Conservation (phyloP, 75 land plant genomes). For the Adiantum capillusveneris region DNA sequence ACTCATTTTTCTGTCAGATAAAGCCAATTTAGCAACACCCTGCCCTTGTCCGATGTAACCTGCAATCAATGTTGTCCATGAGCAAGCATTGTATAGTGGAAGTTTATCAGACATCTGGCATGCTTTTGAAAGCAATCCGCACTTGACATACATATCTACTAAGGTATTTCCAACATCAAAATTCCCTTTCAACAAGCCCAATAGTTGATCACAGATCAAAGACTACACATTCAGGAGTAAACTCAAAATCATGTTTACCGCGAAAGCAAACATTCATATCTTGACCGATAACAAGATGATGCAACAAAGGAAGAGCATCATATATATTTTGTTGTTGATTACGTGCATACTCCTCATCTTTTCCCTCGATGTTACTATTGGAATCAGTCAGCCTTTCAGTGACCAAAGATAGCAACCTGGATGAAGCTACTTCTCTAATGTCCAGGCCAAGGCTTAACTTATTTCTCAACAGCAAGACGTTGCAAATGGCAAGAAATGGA, state of each 20-base stretch:
- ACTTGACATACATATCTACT: slow-evolving; percentile 47
- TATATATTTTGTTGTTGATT: slow-evolving; percentile 88
- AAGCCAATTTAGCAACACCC: no score
- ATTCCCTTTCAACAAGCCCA: slow-evolving; percentile 4
- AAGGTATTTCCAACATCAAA: slow-evolving; percentile 14
- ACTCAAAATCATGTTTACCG: background rate
- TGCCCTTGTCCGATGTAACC: slow-evolving; percentile 42
- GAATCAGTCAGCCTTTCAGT: slow-evolving; percentile 83
- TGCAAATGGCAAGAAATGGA: no score
- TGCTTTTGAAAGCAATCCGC: slow-evolving; percentile 39
- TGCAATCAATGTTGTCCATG: slow-evolving; percentile 70
- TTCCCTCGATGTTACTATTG: slow-evolving; percentile 56
- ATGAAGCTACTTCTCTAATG: slow-evolving; percentile 49
- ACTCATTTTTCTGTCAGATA: no score
- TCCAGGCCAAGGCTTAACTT: slow-evolving; percentile 54
- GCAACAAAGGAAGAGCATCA: slow-evolving; percentile 84
- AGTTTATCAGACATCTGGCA: slow-evolving; percentile 49
- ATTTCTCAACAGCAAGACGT: slow-evolving; percentile 69
- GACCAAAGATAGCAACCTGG: slow-evolving; percentile 61
- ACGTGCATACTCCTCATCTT: slow-evolving; percentile 55
- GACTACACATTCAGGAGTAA: no score
- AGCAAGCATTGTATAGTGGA: slow-evolving; percentile 36
- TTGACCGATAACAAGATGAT: slow-evolving; percentile 76
- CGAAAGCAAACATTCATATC: slow-evolving; percentile 91
- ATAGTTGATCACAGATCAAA: slow-evolving; percentile 44